Evolutionary conservation across 805 yeast species (phyloP).

Genomic region (Myxozyma monticola): DNA sequence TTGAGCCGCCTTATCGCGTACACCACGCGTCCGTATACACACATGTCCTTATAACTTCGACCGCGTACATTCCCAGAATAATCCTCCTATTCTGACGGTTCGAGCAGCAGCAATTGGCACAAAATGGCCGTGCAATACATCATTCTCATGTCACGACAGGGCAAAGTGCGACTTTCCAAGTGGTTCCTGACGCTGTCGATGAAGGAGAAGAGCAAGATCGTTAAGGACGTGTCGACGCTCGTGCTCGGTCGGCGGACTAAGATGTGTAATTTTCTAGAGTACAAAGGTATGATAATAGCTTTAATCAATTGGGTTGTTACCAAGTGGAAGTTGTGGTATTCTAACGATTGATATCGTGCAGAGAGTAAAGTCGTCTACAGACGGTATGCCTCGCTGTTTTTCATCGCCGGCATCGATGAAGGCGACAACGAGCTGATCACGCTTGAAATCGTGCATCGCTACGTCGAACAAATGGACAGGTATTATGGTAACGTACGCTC

Average conservation of each 20-base stretch:
- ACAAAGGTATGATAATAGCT: conserved; percentile 48
- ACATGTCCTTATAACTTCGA: neutral
- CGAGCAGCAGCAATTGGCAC: too few relatives aligned
- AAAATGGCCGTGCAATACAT: conserved; percentile 76
- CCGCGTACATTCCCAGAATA: neutral
- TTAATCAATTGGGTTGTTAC: neutral
- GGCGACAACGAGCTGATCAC: conserved; percentile 85
- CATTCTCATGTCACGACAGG: conserved; percentile 86
- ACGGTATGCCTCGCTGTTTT: conserved; percentile 89
- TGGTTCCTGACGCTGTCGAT: conserved; percentile 88
- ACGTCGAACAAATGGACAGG: conserved; percentile 95
- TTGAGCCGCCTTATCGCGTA: neutral
- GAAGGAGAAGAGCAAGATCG: conserved; percentile 80
- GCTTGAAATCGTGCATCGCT: conserved; percentile 84
- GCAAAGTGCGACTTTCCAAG: conserved; percentile 87
- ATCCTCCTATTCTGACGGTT: neutral
- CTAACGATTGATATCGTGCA: conserved; percentile 5
- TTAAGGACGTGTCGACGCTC: conserved; percentile 81
- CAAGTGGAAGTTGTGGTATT: neutral
- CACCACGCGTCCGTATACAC: neutral
- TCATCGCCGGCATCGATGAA: conserved; percentile 79
- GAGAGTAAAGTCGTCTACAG: conserved; percentile 85
- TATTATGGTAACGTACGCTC: conserved; percentile 81
- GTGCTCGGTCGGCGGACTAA: conserved; percentile 83
- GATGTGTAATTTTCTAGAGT: conserved; percentile 93